Base-by-base conservation (phyloP, 495 filamentous ascomycete species). In the Trypethelium eluteriae region DNA sequence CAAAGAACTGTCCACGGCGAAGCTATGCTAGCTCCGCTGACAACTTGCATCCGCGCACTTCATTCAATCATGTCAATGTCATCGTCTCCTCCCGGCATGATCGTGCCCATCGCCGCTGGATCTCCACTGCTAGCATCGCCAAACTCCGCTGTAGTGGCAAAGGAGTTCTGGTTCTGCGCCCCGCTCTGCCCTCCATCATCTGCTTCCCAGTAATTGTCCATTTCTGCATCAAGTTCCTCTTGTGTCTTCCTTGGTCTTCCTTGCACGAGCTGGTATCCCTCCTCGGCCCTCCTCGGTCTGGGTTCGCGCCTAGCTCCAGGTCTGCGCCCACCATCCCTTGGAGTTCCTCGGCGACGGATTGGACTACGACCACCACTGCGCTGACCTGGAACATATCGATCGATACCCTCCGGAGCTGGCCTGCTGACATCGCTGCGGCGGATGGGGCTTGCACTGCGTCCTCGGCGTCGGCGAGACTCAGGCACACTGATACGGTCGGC, bases 221-320 rank as follows among this genome's bases (percentile, higher is more conserved):
- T 98, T 79, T 98, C 93, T 44, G 89, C 88, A 73, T 98, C 93
- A 47, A 98, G 80, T 73, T 98, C 89, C 70, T 95, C 90, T 62
- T 92, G 89, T 5, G 93, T 96, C 84, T 96, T 96, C 74, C 85
- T 88, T 2, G 88, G 88, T 62, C 93, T 83, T 36, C 76, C 80
- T 53, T 86, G 85, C 65, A 70, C 76, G 44, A 67, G 16, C 44
- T 64, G 41, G n/a, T 71, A 4, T 7, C 68, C 72, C 5, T 70
- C 70, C 0, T 64, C 68, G 59, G 69, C 70, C 7, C 46, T 50
- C n/a, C 73, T 75, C 6, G 76, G 39, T 16, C 70, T 68, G 2
- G 68, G 77, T 69, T 67, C 75, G 63, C 72, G 65, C 18, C 72
- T 71, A 44, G 59, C 71, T 9, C 73, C 72, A 50, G 81, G 82